phyloP scores from a whole-genome alignment of 441 rosid genomes.

The Populus tomentosa region DNA sequence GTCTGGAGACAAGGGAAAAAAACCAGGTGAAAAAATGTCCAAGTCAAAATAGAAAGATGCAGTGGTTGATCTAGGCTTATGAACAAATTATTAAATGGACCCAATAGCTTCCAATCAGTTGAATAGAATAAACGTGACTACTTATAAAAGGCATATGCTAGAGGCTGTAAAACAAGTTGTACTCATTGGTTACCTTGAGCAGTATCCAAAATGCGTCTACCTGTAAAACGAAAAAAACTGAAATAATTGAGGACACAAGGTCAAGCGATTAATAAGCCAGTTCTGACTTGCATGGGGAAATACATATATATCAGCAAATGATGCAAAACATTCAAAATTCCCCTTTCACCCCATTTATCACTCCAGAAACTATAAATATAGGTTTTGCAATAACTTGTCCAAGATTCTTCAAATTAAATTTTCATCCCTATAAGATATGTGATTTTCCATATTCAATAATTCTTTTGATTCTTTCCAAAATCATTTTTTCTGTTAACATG shows the following conservation, averaged over 20 bases:
- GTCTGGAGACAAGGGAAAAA: background rate
- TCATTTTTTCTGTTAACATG: background rate
- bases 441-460: background rate
- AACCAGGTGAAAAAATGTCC: background rate
- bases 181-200: constrained; percentile 6
- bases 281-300: background rate
- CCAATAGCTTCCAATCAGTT: background rate
- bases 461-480: too few species aligned
- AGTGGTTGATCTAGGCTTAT: background rate
- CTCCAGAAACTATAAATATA: background rate
- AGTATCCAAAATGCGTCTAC: background rate
- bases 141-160: too few species aligned
- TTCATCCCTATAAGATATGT: background rate
- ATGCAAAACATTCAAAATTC: too few species aligned
- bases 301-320: too few species aligned
- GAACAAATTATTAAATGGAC: background rate
- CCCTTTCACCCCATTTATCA: too few species aligned
- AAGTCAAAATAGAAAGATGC: background rate
- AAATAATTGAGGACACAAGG: background rate
- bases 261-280: background rate
- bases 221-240: constrained; percentile 2
- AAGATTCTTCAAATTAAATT: background rate
- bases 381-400: background rate
- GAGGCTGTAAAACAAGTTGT: background rate
- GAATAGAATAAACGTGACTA: background rate